A percentile compares a stretch with the other conserved stretches of the same genome.
Evolutionary conservation across 2,329 filamentous ascomycete genomes (phyloP).

Genomic region (Diaporthe batatas): DNA sequence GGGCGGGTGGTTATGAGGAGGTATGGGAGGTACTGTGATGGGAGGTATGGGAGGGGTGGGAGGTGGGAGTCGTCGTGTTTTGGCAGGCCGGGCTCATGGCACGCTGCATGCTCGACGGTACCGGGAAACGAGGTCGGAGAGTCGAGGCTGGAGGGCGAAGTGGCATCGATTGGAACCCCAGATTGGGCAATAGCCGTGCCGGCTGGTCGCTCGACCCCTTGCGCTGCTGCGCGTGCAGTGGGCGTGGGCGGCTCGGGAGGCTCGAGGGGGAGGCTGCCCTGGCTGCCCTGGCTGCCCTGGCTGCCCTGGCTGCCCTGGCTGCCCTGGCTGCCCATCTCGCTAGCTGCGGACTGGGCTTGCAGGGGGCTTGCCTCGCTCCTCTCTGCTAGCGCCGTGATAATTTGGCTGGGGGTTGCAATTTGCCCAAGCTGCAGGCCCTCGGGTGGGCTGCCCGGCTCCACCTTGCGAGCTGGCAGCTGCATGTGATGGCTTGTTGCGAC

Average conservation of each 20-base stretch:
- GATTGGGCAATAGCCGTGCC: slow-evolving; percentile 22
- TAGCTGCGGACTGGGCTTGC: slow-evolving; percentile 32
- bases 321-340: slow-evolving; percentile 12
- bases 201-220: slow-evolving; percentile 29
- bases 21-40: slow-evolving; percentile 35
- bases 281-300: neutral
- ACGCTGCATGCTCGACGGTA: slow-evolving; percentile 28
- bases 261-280: neutral
- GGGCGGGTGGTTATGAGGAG: slow-evolving; percentile 31
- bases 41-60: slow-evolving; percentile 32
- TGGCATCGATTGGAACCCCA: slow-evolving; percentile 34
- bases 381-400: slow-evolving; percentile 29
- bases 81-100: slow-evolving; percentile 31
- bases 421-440: slow-evolving; percentile 35
- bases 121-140: slow-evolving; percentile 17
- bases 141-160: slow-evolving; percentile 35
- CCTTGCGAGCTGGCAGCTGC: slow-evolving; percentile 33
- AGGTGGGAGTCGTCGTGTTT: slow-evolving; percentile 28
- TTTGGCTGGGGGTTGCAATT: slow-evolving; percentile 36
- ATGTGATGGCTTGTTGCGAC: slow-evolving; percentile 30
- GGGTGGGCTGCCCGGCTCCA: slow-evolving; percentile 28
- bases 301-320: neutral
- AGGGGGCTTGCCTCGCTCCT: slow-evolving; percentile 26
- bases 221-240: slow-evolving; percentile 2
- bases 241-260: slow-evolving; percentile 21